Evolutionary conservation across 1,139 yeast species (phyloP).

Genomic region (Diutina ranongensis): DNA sequence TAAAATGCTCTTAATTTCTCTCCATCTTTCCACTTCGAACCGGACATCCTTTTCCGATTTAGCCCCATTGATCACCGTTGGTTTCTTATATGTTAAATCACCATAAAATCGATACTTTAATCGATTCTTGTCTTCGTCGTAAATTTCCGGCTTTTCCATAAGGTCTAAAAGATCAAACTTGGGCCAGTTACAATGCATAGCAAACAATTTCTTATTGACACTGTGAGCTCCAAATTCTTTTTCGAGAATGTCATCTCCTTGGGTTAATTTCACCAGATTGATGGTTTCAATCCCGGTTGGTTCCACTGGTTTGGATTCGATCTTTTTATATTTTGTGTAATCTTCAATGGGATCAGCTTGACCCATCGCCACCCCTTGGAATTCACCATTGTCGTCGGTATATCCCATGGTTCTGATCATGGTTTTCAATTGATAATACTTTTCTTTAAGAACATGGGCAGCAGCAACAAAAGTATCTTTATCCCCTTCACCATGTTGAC

Average conservation of each 20-base stretch:
- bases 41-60: neutral
- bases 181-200: slow-evolving; percentile 6
- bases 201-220: neutral
- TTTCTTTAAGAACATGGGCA: slow-evolving; percentile 34
- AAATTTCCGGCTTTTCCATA: slow-evolving; percentile 1
- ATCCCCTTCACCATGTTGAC: slow-evolving; percentile 65
- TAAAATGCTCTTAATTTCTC: neutral
- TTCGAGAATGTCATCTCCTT: neutral
- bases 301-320: neutral
- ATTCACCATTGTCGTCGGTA: neutral
- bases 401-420: slow-evolving; percentile 3
- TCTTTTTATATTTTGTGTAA: neutral
- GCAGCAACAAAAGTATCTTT: slow-evolving; percentile 61
- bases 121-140: neutral
- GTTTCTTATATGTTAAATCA: slow-evolving; percentile 1
- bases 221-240: neutral
- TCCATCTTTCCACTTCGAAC: slow-evolving; percentile 5
- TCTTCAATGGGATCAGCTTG: slow-evolving; percentile 5
- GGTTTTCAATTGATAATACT: slow-evolving; percentile 37
- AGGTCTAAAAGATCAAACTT: slow-evolving; percentile 1
- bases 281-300: neutral
- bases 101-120: neutral
- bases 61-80: neutral
- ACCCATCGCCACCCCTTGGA: slow-evolving; percentile 6
- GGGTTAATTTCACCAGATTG: neutral